Evolutionary conservation across 2,329 filamentous ascomycete species (phyloP).

Genomic region (Penicillium sp.): DNA sequence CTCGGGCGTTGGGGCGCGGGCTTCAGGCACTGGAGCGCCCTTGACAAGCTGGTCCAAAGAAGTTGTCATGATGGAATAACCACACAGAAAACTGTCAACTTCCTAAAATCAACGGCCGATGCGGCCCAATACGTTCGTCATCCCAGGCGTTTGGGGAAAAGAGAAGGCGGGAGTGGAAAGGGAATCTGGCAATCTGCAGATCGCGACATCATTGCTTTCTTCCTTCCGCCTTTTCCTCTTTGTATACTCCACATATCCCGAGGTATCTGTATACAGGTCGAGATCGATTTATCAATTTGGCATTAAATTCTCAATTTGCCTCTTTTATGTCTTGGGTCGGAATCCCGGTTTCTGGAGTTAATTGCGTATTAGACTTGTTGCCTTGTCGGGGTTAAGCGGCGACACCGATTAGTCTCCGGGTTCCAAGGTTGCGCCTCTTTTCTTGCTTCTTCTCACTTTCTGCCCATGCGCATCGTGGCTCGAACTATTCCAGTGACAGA

Average conservation of each 20-base stretch:
- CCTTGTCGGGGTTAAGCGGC: slow-evolving; percentile 27
- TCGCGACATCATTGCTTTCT: slow-evolving; percentile 18
- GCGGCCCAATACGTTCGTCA: slow-evolving; percentile 29
- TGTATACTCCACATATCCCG: slow-evolving; percentile 1
- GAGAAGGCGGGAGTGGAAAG: slow-evolving; percentile 10
- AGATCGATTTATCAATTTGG: background rate
- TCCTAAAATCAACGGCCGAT: slow-evolving; percentile 27
- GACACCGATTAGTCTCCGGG: slow-evolving; percentile 23
- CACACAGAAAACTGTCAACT: slow-evolving; percentile 3
- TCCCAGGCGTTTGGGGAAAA: slow-evolving; percentile 15
- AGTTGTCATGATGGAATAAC: slow-evolving; percentile 55
- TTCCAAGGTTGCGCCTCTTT: background rate
- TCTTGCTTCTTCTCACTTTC: background rate
- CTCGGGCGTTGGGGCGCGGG: slow-evolving; percentile 26
- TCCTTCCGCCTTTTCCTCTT: slow-evolving; percentile 15
- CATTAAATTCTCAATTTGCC: background rate
- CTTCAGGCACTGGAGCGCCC: slow-evolving; percentile 62
- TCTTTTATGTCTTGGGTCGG: background rate
- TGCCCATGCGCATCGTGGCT: slow-evolving; percentile 16
- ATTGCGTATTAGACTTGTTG: slow-evolving; percentile 11
- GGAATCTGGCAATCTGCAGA: slow-evolving; percentile 11
- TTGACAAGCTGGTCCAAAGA: slow-evolving; percentile 87
- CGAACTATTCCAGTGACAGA: slow-evolving; percentile 10
- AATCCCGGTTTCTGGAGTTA: background rate
- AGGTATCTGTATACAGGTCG: background rate